Conservation (phyloP, 1,139 yeast species). For the Magnusiomyces tetraspermus region DNA sequence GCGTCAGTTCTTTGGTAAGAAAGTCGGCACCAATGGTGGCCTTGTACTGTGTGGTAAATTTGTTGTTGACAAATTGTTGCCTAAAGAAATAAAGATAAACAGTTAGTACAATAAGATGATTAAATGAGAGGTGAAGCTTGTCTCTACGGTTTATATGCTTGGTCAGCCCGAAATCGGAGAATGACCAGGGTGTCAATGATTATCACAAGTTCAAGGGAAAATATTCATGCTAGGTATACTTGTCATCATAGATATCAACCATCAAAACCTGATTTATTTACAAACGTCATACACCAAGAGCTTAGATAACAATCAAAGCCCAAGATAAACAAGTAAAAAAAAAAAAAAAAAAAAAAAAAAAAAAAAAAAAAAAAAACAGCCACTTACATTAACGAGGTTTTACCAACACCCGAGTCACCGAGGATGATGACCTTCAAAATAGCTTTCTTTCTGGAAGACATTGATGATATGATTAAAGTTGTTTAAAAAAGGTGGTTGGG, state of each 20-base stretch:
- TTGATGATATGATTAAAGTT: constrained; percentile 21
- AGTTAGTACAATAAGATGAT: not conserved
- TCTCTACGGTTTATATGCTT: too few relatives aligned
- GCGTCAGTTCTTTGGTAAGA: constrained; percentile 75
- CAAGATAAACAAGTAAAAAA: not conserved
- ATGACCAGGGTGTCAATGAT: too few relatives aligned
- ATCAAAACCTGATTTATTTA: too few relatives aligned
- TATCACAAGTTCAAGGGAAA: too few relatives aligned
- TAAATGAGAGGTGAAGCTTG: too few relatives aligned
- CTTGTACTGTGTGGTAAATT: constrained; percentile 90
- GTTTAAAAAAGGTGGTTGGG: not conserved
- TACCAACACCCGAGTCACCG: constrained; percentile 97
- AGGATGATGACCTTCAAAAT: constrained; percentile 86
- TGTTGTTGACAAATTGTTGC: constrained; percentile 92
- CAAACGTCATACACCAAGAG: not conserved
- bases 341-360: not conserved
- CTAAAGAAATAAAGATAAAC: constrained; percentile 15
- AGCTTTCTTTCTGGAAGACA: constrained; percentile 81
- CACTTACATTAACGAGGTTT: constrained; percentile 72
- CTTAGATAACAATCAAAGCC: too few relatives aligned
- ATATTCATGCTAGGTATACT: too few relatives aligned
- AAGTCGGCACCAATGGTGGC: constrained; percentile 98
- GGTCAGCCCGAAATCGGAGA: too few relatives aligned
- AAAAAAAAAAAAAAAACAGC: not conserved
- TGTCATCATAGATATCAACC: too few relatives aligned